These are phyloP conservation scores for Apiotrichum porosum DNA, from an alignment of 1,284 basidiomycete species.

Conservation along the genomic window DNA sequence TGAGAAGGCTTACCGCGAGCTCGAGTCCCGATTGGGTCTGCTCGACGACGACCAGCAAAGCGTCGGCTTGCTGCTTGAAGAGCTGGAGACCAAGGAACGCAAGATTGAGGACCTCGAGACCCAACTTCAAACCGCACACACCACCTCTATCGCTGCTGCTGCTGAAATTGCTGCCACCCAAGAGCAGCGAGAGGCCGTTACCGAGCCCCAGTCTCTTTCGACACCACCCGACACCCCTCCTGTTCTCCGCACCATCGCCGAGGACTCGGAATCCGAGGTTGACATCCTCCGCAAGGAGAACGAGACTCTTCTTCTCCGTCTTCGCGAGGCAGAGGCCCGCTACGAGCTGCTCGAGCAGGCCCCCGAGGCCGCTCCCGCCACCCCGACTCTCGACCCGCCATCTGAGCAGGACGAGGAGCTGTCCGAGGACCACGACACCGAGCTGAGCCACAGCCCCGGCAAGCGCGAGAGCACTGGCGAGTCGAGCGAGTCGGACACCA, in stretches of 20 bases:
- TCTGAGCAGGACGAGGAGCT: conserved; percentile 18
- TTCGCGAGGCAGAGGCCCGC: conserved; percentile 14
- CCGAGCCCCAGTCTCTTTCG: conserved; percentile 48
- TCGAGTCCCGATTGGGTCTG: conserved; percentile 67
- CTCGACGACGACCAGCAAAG: conserved; percentile 59
- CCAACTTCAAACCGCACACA: conserved; percentile 53
- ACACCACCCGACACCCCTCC: conserved; percentile 20
- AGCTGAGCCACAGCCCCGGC: conserved; percentile 1
- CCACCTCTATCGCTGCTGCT: conserved; percentile 22
- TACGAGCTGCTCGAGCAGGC: conserved; percentile 5
- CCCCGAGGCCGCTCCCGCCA: neutral
- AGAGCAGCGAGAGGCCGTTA: neutral
- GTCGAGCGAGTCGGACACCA: conserved; percentile 21
- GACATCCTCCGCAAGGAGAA: conserved; percentile 53
- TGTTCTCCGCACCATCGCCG: conserved; percentile 28
- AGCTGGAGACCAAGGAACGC: conserved; percentile 73
- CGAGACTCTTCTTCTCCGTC: conserved; percentile 7
- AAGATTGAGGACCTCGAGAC: conserved; percentile 68
- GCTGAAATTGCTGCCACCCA: conserved; percentile 1
- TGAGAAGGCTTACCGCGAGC: conserved; percentile 58
- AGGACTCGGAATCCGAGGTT: conserved; percentile 62
- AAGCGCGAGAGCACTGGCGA: conserved; percentile 18
- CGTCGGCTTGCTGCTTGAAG: conserved; percentile 55
- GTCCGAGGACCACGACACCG: conserved; percentile 8
- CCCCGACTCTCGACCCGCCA: conserved; percentile 12